Percentiles rank a stretch among this genome's conserved stretches.
phyloP scores from a whole-genome alignment of 2,329 filamentous ascomycete genomes.

The Endocalyx cinctus region DNA sequence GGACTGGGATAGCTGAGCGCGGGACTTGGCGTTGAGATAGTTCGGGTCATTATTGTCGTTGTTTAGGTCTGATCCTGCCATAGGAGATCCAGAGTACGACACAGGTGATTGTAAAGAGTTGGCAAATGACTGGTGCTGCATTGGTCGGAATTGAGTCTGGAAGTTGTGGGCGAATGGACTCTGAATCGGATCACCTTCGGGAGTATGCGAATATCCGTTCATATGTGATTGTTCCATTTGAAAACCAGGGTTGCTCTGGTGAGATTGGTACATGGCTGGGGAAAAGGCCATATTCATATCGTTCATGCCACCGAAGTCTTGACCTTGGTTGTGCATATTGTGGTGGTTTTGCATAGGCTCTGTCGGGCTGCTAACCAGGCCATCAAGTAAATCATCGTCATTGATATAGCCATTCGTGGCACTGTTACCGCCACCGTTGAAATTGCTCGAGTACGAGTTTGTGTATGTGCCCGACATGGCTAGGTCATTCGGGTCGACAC shows the following conservation, averaged over 20 bases:
- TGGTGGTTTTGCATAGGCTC: constrained; percentile 40
- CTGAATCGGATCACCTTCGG: constrained; percentile 86
- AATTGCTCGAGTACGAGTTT: constrained; percentile 59
- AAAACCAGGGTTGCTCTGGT: constrained; percentile 52
- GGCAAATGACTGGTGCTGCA: constrained; percentile 53
- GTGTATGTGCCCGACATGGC: constrained; percentile 62
- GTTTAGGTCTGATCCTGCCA: constrained; percentile 44
- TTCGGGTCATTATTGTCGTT: constrained; percentile 46
- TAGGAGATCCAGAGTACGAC: constrained; percentile 47
- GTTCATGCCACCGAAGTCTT: constrained; percentile 53
- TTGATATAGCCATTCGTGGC: constrained; percentile 72
- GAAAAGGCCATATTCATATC: constrained; percentile 53
- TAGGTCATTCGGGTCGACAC: constrained; percentile 82
- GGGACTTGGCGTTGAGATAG: constrained; percentile 55
- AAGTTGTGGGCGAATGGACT: constrained; percentile 82
- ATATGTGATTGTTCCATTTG: constrained; percentile 65
- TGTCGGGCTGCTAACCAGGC: constrained; percentile 58
- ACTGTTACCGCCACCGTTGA: constrained; percentile 45
- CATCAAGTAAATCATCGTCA: constrained; percentile 82
- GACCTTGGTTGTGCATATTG: constrained; percentile 48
- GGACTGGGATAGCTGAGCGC: constrained; percentile 54
- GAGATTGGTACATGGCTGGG: constrained; percentile 47
- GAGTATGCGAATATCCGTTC: constrained; percentile 83
- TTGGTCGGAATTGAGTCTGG: constrained; percentile 70
- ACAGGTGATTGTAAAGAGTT: constrained; percentile 50